phyloP scores from a whole-genome alignment of 2,329 filamentous ascomycete genomes.

The Bipolaris cookei region DNA sequence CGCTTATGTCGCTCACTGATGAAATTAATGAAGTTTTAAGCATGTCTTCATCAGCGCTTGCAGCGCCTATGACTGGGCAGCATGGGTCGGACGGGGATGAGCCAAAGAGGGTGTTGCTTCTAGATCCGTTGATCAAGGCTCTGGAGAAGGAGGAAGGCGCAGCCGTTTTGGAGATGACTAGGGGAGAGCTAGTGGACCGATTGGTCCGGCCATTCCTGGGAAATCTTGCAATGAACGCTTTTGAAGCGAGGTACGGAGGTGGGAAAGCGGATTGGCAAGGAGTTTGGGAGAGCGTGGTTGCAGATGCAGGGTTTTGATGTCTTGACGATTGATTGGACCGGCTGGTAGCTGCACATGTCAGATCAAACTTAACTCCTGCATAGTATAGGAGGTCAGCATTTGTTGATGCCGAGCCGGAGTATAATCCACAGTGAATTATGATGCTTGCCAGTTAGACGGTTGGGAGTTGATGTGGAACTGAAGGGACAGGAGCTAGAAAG shows the following conservation, averaged over 20 bases:
- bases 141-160: slow-evolving; percentile 44
- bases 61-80: slow-evolving; percentile 4
- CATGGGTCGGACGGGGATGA: slow-evolving; percentile 17
- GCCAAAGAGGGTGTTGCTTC: slow-evolving; percentile 48
- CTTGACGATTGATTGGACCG: not conserved
- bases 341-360: not conserved
- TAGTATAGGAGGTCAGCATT: not conserved
- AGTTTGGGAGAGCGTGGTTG: slow-evolving; percentile 43
- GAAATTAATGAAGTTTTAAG: slow-evolving; percentile 78
- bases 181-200: slow-evolving; percentile 71
- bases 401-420: not conserved
- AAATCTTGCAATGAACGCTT: slow-evolving; percentile 89
- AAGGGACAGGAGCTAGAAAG: not conserved
- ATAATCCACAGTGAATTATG: not conserved
- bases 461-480: not conserved
- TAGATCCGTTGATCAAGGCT: slow-evolving; percentile 51
- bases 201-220: slow-evolving; percentile 88
- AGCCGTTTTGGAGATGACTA: slow-evolving; percentile 60
- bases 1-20: slow-evolving; percentile 77
- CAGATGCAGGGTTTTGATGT: slow-evolving; percentile 30
- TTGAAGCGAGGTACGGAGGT: slow-evolving; percentile 92
- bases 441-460: not conserved
- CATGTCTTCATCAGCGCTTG: slow-evolving; percentile 15
- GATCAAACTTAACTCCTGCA: not conserved
- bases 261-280: slow-evolving; percentile 51